These are phyloP conservation scores for Tetramitus jugosus DNA, from an alignment of 208 protist species.

Conservation along the genomic window DNA sequence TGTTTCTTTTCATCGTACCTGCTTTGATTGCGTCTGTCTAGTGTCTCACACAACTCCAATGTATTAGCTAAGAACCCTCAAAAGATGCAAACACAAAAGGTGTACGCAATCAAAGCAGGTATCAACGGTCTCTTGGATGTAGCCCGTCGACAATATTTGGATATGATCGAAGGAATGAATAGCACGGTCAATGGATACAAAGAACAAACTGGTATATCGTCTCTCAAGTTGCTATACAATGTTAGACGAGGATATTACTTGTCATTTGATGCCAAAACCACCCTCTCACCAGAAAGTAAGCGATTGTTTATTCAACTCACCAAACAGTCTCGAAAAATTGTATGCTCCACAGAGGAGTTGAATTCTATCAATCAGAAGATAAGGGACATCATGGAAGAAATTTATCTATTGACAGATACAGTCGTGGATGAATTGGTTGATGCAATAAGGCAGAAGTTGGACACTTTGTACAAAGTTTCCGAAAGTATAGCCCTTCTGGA, in stretches of 20 bases:
- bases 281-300: neutral
- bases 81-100: neutral
- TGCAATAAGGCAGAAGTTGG: neutral
- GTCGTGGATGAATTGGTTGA: neutral
- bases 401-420: conserved; percentile 13
- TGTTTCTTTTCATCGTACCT: neutral
- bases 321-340: neutral
- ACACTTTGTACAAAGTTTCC: neutral
- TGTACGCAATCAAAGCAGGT: neutral
- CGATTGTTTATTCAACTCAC: conserved; percentile 8
- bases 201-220: neutral
- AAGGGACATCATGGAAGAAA: conserved; percentile 10
- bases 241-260: conserved; percentile 9
- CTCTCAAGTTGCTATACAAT: neutral
- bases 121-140: conserved; percentile 23
- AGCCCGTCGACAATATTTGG: conserved; percentile 1
- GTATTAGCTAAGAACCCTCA: neutral
- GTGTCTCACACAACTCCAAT: neutral
- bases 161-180: neutral
- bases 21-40: too few relatives aligned
- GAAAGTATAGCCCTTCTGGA: conserved; percentile 18
- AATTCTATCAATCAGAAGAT: conserved; percentile 15
- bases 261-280: neutral
- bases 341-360: conserved; percentile 8
- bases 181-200: neutral